Percentiles rank a stretch among this genome's conserved stretches.
These are phyloP conservation scores for Skeletonema menzelii DNA, from an alignment of 108 stramenopile species.

Conservation along the genomic window DNA sequence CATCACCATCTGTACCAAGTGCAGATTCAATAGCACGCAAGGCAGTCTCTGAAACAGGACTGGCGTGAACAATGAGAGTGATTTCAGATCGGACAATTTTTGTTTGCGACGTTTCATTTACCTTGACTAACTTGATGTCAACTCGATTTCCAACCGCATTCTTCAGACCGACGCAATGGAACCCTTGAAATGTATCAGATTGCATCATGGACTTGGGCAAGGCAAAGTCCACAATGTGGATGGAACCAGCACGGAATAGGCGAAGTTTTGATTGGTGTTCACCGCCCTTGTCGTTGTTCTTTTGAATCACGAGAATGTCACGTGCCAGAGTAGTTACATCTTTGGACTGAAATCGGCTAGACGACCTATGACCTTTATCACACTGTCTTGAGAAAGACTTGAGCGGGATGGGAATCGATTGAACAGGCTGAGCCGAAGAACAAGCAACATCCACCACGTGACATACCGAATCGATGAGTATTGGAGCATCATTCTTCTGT, in stretches of 20 bases:
- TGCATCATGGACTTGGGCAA: conserved; percentile 13
- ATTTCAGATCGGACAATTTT: conserved; percentile 26
- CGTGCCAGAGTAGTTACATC: conserved; percentile 50
- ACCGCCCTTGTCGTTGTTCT: not conserved
- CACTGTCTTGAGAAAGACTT: conserved; percentile 23
- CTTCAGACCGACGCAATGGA: conserved; percentile 16
- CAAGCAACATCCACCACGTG: not conserved
- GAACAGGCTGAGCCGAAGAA: conserved; percentile 38
- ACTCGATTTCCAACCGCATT: conserved; percentile 55
- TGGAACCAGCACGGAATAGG: conserved; percentile 47
- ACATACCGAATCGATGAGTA: not conserved
- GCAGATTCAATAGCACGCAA: conserved; percentile 59
- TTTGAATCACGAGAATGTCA: conserved; percentile 55
- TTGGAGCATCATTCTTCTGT: not conserved
- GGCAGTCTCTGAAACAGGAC: conserved; percentile 50
- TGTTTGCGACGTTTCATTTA: not conserved
- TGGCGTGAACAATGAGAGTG: conserved; percentile 25
- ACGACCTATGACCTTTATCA: not conserved
- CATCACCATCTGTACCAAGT: conserved; percentile 13
- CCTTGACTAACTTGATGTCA: conserved; percentile 34
- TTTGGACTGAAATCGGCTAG: conserved; percentile 22
- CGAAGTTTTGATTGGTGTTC: conserved; percentile 15
- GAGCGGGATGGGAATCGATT: conserved; percentile 52
- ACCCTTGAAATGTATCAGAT: not conserved
- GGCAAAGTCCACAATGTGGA: conserved; percentile 51